phyloP scores from a whole-genome alignment of 2,329 filamentous ascomycete genomes.

The Colletotrichum tamarilloi region DNA sequence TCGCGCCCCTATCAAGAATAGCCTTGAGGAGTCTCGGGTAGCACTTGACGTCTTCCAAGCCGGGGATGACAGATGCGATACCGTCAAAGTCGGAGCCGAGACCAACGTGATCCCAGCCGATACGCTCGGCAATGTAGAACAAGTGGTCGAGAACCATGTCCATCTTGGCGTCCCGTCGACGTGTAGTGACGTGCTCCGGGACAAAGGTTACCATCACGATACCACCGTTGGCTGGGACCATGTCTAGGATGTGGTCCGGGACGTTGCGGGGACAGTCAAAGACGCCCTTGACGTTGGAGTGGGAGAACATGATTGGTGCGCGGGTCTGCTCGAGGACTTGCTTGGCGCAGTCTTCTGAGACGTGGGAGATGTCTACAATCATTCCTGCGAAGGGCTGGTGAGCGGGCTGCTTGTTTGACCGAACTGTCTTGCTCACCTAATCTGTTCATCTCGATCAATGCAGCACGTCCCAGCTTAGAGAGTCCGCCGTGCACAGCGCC shows the following conservation, averaged over 20 bases:
- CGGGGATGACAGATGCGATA: slow-evolving; percentile 41
- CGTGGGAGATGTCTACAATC: slow-evolving; percentile 46
- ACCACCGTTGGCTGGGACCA: slow-evolving; percentile 48
- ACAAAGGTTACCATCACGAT: slow-evolving; percentile 54
- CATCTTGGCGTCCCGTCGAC: slow-evolving; percentile 40
- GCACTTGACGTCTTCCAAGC: slow-evolving; percentile 43
- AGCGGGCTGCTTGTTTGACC: not conserved
- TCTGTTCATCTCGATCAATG: slow-evolving; percentile 49
- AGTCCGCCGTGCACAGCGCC: slow-evolving; percentile 41
- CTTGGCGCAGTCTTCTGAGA: slow-evolving; percentile 40
- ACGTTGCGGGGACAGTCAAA: slow-evolving; percentile 48
- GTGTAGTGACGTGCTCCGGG: slow-evolving; percentile 40
- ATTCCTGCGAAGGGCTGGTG: slow-evolving; percentile 23
- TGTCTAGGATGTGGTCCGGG: slow-evolving; percentile 50
- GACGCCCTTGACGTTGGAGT: slow-evolving; percentile 42
- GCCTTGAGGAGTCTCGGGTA: slow-evolving; percentile 46
- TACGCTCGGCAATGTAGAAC: slow-evolving; percentile 41
- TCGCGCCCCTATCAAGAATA: slow-evolving; percentile 51
- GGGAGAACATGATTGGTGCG: slow-evolving; percentile 47
- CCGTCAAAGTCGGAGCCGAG: slow-evolving; percentile 52
- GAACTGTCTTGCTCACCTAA: slow-evolving; percentile 36
- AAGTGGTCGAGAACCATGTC: slow-evolving; percentile 47
- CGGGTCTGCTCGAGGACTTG: slow-evolving; percentile 40
- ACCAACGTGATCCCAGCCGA: slow-evolving; percentile 51
- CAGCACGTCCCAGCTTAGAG: slow-evolving; percentile 41